Evolutionary conservation across 345 rosid genomes (phyloP).

Genomic region (Cardamine resedifolia): DNA sequence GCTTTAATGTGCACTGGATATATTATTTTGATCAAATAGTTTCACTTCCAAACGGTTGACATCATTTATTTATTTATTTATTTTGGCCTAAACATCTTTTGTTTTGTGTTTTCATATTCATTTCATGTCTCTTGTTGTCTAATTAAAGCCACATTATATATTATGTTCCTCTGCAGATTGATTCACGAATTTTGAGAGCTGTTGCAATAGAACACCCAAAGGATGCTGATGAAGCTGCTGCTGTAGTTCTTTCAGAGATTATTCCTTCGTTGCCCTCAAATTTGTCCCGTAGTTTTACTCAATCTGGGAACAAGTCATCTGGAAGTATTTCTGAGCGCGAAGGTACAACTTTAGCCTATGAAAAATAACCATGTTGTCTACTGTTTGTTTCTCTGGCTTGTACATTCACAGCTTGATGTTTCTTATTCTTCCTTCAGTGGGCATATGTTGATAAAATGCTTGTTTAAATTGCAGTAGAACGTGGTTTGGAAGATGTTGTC

Average conservation of each 20-base stretch:
- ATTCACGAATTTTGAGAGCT: conserved; percentile 73
- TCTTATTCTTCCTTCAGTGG: neutral
- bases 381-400: conserved; percentile 1
- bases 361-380: neutral
- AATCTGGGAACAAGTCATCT: conserved; percentile 19
- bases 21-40: conserved; percentile 1
- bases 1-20: neutral
- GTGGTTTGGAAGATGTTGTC: conserved; percentile 35
- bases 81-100: neutral
- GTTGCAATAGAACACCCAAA: conserved; percentile 78
- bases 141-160: neutral
- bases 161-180: conserved; percentile 49
- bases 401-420: conserved; percentile 1
- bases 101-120: neutral
- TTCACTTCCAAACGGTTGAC: too few species aligned
- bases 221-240: conserved; percentile 73
- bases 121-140: neutral
- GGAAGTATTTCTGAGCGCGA: conserved; percentile 24
- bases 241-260: conserved; percentile 65
- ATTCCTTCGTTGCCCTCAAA: conserved; percentile 50
- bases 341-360: conserved; percentile 40
- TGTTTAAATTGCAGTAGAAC: conserved; percentile 41
- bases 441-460: neutral
- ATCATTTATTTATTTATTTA: neutral
- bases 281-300: conserved; percentile 15